Base-by-base conservation (phyloP, 129 eudicot species). In the Lonicera japonica region DNA sequence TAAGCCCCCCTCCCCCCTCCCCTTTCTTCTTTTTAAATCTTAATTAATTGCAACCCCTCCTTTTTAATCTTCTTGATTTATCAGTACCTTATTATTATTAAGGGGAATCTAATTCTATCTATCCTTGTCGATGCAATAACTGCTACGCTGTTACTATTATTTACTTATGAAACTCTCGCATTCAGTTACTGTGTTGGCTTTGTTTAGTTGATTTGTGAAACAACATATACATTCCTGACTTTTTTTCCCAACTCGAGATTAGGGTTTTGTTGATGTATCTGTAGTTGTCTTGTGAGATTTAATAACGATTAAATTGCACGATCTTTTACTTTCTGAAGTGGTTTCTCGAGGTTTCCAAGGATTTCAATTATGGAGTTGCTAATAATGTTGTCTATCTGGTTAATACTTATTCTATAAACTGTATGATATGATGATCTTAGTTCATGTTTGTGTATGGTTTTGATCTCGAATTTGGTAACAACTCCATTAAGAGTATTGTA, bases 1-100 rank as follows among this genome's bases (percentile, higher is more conserved):
- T 86, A 82, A 79, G 83, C 58, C 1, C 25, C n/a, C n/a, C n/a
- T n/a, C n/a, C n/a, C 58, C 1, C 63, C 54, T 12, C 18, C 21
- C 8, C 16, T 59, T 25, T 20, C 20, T 15, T 13, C 23, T n/a
- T n/a, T n/a, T n/a, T n/a, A n/a, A n/a, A 47, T 56, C 70, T 29
- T 22, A 36, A 54, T 18, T 21, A 47, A 2, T 43, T 8, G 1
- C 23, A 8, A 47, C 65, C 5, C 21, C n/a, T n/a, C n/a, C n/a
- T n/a, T 23, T 41, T 68, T 57, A 11, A 29, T 29, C 36, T 29
- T 29, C 36, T 29, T 29, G 36, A 29, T 29, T 29, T 29, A 29
- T 6, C 6, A 29, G 6, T n/a, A n/a, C n/a, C 6, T 29, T 2
- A 29, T 29, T n/a, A n/a, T 29, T 29, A 29, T 29, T 6, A 29